Percentiles rank a stretch among this genome's conserved stretches.
Conservation (phyloP, 306 rosid species). For the Arachis stenosperma region DNA sequence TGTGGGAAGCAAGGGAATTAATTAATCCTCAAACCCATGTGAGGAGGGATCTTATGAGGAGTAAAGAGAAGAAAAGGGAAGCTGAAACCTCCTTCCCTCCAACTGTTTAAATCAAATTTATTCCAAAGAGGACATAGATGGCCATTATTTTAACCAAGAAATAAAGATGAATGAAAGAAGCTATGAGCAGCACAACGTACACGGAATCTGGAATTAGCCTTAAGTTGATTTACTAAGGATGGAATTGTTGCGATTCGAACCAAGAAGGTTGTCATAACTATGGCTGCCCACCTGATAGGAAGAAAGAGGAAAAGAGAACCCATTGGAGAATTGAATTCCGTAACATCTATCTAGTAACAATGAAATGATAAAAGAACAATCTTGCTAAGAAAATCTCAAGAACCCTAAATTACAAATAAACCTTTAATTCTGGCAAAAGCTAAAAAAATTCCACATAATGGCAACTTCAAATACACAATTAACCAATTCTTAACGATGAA, state of each 20-base stretch:
- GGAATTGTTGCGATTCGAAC: conserved; percentile 74
- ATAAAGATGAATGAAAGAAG: conserved; percentile 2
- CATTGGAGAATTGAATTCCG: conserved; percentile 25
- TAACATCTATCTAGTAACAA: conserved; percentile 13
- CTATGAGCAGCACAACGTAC: conserved; percentile 57
- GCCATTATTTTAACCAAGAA: conserved; percentile 29
- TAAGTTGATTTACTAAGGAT: conserved; percentile 72
- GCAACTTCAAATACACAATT: conserved; percentile 4
- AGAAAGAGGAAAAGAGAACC: conserved; percentile 1
- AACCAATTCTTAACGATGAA: conserved; percentile 11
- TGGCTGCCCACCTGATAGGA: conserved; percentile 84
- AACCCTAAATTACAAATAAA: conserved; percentile 19
- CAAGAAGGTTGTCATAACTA: conserved; percentile 66
- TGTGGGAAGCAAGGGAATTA: conserved; percentile 6
- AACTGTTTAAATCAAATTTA: conserved; percentile 20
- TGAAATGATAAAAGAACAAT: conserved; percentile 19
- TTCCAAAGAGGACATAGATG: conserved; percentile 19
- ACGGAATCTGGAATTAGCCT: conserved; percentile 72
- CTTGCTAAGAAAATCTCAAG: conserved; percentile 13
- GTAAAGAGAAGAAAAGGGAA: conserved; percentile 1
- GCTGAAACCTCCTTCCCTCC: conserved; percentile 10
- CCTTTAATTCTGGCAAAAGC: not conserved
- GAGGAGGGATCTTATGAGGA: conserved; percentile 18
- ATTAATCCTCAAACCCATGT: conserved; percentile 15
- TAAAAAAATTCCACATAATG: not conserved